A percentile compares a stretch with the other conserved stretches of the same genome.
Conservation (phyloP, 305 asterid species). For the Fraxinus ornus region DNA sequence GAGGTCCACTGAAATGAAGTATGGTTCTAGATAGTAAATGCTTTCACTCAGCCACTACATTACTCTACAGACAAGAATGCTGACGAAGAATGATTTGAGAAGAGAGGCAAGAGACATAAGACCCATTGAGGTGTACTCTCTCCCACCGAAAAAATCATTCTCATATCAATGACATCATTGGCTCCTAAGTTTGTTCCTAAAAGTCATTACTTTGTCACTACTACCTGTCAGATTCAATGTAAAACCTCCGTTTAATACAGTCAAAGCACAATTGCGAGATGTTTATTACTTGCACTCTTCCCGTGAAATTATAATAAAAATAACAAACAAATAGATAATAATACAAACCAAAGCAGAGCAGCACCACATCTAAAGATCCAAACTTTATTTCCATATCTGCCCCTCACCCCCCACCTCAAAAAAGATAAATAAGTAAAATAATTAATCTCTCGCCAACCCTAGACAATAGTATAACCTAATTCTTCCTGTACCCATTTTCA, state of each 20-base stretch:
- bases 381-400: slow-evolving; percentile 20
- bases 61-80: neutral
- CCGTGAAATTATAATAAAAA: slow-evolving; percentile 1
- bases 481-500: slow-evolving; percentile 18
- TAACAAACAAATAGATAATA: neutral
- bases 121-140: neutral
- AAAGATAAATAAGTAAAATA: neutral
- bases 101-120: neutral
- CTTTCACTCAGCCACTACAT: neutral
- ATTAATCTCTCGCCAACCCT: slow-evolving; percentile 29
- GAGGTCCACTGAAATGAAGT: neutral
- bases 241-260: slow-evolving; percentile 1
- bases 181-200: slow-evolving; percentile 6
- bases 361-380: slow-evolving; percentile 35
- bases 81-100: neutral
- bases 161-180: neutral
- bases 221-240: slow-evolving; percentile 9
- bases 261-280: slow-evolving; percentile 1
- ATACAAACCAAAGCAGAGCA: neutral
- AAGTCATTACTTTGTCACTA: slow-evolving; percentile 8
- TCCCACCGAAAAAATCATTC: neutral
- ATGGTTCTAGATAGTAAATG: neutral
- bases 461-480: slow-evolving; percentile 29
- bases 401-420: neutral
- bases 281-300: slow-evolving; percentile 10